Evolutionary conservation across 2,329 filamentous ascomycete genomes (phyloP), one percentile per base, ranked within the genome.

Genomic region (Beauveria caledonica): DNA sequence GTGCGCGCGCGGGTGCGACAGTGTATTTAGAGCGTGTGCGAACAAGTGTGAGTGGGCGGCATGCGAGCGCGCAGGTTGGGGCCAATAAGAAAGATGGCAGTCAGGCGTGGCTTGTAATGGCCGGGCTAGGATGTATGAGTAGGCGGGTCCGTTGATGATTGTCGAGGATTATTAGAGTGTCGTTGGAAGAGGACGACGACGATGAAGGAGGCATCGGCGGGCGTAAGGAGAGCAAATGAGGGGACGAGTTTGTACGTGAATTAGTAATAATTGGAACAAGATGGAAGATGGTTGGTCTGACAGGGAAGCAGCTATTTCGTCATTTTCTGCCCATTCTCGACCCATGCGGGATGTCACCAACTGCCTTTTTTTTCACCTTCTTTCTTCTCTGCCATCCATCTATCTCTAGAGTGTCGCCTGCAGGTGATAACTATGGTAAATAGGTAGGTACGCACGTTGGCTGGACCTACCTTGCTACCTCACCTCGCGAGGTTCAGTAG

Each of bases 1-100:
- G 57, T 59, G 48, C 17, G 39, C 49, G 57, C 57, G 57, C 57
- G 57, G 57, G 57, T 59, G 57, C 57, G 57, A 59, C 56, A 58
- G 56, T 25, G 48, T 27, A 36, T 36, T 36, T 36, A 44, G 15
- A 59, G 57, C 48, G 57, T 52, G 48, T 59, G 57, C 39, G 19
- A 59, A 40, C 9, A 36, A 42, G 45, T 57, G 54, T 57, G 54
- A 50, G 45, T 58, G 45, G 55, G 23, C 50, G 36, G 29, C 44
- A 19, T 51, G 23, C 45, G 45, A 50, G 45, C 46, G 55, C 55
- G 55, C 27, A 50, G 29, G 7, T 23, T 3, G 9, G 25, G 44
- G 45, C 54, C 54, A 57, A 57, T 57, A 3, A 27, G 33, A 21
- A 5, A 27, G 19, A n/a, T 29, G 13, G 10, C 13, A n/a, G 17